Evolutionary conservation across 495 filamentous ascomycete genomes (phyloP).

Genomic region (Penicillium chermesinum): DNA sequence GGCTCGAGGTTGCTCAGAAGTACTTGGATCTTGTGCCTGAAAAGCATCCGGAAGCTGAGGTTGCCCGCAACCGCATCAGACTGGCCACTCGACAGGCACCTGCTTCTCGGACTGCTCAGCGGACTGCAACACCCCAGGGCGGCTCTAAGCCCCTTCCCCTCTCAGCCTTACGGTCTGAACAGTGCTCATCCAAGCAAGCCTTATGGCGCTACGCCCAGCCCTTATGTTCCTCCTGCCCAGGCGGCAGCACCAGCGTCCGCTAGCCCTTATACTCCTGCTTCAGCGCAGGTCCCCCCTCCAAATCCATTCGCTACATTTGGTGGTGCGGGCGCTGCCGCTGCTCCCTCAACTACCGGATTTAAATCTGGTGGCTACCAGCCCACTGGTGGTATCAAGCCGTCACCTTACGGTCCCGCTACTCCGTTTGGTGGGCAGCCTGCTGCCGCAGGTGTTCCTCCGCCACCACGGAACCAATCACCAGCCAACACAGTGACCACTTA

Average conservation of each 20-base stretch:
- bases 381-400: conserved; percentile 33
- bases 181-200: conserved; percentile 38
- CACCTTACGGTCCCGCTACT: conserved; percentile 26
- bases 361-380: conserved; percentile 45
- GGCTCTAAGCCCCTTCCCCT: conserved; percentile 33
- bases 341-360: conserved; percentile 50
- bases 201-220: conserved; percentile 32
- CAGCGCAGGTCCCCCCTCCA: conserved; percentile 10
- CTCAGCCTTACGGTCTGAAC: conserved; percentile 32
- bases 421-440: conserved; percentile 39
- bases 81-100: conserved; percentile 77
- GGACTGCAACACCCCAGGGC: conserved; percentile 17
- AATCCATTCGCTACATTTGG: conserved; percentile 33
- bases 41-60: conserved; percentile 82
- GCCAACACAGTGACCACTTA: conserved; percentile 55
- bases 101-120: conserved; percentile 34
- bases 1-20: conserved; percentile 78
- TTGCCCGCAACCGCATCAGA: conserved; percentile 80
- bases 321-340: conserved; percentile 48
- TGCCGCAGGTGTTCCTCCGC: conserved; percentile 41
- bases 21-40: conserved; percentile 86
- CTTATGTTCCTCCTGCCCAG: conserved; percentile 19
- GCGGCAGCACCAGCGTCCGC: background rate
- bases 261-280: conserved; percentile 1
- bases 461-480: conserved; percentile 57